Percentiles rank a stretch among this genome's conserved stretches.
Evolutionary conservation across 345 rosid species (phyloP).

Genomic region (thale cress (Arabidopsis thaliana)): TAIR10.1 NC_003075.7:12643001-12643500

Average conservation of each 20-base stretch:
- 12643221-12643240: constrained; percentile 97
- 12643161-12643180: constrained; percentile 52
- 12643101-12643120: constrained; percentile 40
- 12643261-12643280: constrained; percentile 81
- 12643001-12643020: neutral
- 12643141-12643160: constrained; percentile 25
- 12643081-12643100: constrained; percentile 23
- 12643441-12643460: constrained; percentile 75
- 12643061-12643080: constrained; percentile 13
- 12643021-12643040: neutral
- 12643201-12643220: constrained; percentile 85
- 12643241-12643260: constrained; percentile 84
- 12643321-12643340: neutral
- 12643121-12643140: constrained; percentile 41
- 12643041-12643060: constrained; percentile 6
- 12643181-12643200: constrained; percentile 54
- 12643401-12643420: constrained; percentile 62
- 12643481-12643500: constrained; percentile 77
- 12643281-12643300: constrained; percentile 59
- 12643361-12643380: constrained; percentile 63
- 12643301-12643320: neutral
- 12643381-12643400: constrained; percentile 70
- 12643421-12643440: constrained; percentile 77
- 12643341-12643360: neutral
- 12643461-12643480: constrained; percentile 67